A percentile compares a stretch with the other conserved stretches of the same genome.
Conservation (phyloP, 75 land plant species). For the Isoetes taiwanensis region DNA sequence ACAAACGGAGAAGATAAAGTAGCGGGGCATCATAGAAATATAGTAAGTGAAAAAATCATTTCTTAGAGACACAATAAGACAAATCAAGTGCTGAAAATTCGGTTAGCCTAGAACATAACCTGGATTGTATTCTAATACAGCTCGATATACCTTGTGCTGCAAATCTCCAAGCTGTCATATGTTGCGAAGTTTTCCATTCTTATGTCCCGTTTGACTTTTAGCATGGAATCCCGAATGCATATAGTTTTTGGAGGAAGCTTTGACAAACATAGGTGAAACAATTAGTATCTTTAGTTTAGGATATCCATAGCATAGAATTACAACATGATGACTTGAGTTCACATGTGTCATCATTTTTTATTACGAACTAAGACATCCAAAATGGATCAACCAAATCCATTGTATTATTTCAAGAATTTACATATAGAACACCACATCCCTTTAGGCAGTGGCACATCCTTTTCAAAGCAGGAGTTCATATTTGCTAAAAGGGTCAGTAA, state of each 20-base stretch:
- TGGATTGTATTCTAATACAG: no score
- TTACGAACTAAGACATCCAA: no score
- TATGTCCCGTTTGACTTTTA: conserved; percentile 15
- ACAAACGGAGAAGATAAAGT: background rate
- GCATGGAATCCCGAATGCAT: conserved; percentile 13
- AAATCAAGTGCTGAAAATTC: no score
- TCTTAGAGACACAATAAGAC: background rate
- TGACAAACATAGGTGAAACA: background rate
- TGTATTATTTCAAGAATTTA: no score
- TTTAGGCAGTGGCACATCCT: no score
- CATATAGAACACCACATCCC: no score
- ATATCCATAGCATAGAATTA: background rate
- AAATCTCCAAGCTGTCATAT: conserved; percentile 24
- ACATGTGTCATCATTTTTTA: background rate
- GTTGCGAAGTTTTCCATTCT: background rate
- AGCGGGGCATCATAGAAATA: background rate
- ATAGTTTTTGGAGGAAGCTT: conserved; percentile 22
- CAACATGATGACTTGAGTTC: background rate
- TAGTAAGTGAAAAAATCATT: background rate
- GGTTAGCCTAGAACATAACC: no score
- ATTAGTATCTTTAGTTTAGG: background rate
- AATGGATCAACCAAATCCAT: no score
- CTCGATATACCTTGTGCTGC: conserved; percentile 22
- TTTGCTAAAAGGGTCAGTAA: no score
- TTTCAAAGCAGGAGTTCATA: no score